Base-by-base conservation (phyloP, 768 basidiomycete genomes). In the Tricholoma saponaceum region DNA sequence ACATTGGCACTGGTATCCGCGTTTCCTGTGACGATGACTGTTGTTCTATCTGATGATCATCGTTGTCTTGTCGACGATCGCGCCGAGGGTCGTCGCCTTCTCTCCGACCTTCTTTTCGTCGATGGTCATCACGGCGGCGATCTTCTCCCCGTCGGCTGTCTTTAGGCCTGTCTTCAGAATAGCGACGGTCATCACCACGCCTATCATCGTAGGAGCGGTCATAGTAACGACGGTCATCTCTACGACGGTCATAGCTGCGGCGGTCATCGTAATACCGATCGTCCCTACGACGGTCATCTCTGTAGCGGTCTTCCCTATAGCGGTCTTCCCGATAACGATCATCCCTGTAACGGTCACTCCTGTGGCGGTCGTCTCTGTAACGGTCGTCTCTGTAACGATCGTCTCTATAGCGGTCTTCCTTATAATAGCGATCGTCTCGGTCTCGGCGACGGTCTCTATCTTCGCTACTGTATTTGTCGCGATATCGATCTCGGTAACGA, bases 181-280 rank as follows among this genome's bases (percentile, higher is more conserved):
- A 35, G 14, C 58, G 20, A 44, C 52, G 41, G 30, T 33, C 26
- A 44, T 58, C 52, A 16, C 46, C 25, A 9, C 54, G 28, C 16
- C 52, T 32, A 33, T 61, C 62, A 32, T 41, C 56, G 33, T 59
- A n/a, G 35, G 54, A 20, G 13, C 30, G 33, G 47, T 59, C 55
- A 16, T 56, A 44, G 13, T 46, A 22, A 26, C 58, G 55, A 46
- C 52, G 52, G 20, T 60, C 41, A 9, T 54, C 35, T 37, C 54
- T 54, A 39, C 56, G 57, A 52, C 54, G 47, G 54, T 58, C 58
- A 30, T 37, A 14, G 13, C 35, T 37, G 28, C 67, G 49, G 4
- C 58, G 61, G 49, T 61, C 59, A 39, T 62, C 63, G 10, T 60
- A 44, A 28, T 58, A 51, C 13, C 58, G 54, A 5, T 62, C 62